A percentile compares a stretch with the other conserved stretches of the same genome.
phyloP scores from a whole-genome alignment of 2,329 filamentous ascomycete genomes.

The Pseudogymnoascus sp. region DNA sequence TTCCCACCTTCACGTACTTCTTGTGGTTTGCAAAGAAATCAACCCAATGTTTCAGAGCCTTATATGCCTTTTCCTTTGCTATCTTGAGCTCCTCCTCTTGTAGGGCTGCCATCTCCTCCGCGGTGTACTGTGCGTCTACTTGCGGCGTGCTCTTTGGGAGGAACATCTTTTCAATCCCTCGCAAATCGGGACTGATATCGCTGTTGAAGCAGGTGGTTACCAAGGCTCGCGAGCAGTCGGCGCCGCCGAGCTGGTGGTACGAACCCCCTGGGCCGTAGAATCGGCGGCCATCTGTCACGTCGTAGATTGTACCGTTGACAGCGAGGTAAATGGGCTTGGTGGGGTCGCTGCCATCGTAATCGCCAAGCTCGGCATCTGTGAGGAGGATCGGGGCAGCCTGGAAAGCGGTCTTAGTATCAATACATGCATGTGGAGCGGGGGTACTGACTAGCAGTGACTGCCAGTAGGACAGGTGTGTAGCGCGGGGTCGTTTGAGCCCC shows the following conservation, averaged over 20 bases:
- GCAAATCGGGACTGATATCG: conserved; percentile 75
- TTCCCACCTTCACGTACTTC: conserved; percentile 76
- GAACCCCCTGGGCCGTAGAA: conserved; percentile 77
- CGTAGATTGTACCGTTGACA: conserved; percentile 80
- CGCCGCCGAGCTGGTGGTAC: conserved; percentile 80
- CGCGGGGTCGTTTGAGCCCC: conserved; percentile 22
- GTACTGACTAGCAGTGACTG: conserved; percentile 22
- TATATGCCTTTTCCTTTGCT: conserved; percentile 57
- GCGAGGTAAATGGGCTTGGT: conserved; percentile 78
- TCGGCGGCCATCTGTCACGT: conserved; percentile 60
- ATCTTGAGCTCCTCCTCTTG: conserved; percentile 55
- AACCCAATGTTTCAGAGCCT: conserved; percentile 71
- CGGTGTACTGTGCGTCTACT: conserved; percentile 51
- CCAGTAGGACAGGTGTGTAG: conserved; percentile 18
- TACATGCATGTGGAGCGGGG: background rate
- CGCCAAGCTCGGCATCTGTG: conserved; percentile 64
- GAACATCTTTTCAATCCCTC: conserved; percentile 82
- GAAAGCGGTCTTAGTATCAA: background rate
- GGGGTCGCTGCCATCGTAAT: conserved; percentile 70
- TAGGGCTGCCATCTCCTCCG: conserved; percentile 43
- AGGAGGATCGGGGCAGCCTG: conserved; percentile 56
- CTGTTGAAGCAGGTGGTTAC: conserved; percentile 81
- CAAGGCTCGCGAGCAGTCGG: conserved; percentile 79
- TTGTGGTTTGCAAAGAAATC: conserved; percentile 71
- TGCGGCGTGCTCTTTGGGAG: conserved; percentile 54